A percentile compares a stretch with the other conserved stretches of the same genome.
Evolutionary conservation across 176 grass and related monocot genomes (phyloP).

Genomic region (Rhynchospora pubera): DNA sequence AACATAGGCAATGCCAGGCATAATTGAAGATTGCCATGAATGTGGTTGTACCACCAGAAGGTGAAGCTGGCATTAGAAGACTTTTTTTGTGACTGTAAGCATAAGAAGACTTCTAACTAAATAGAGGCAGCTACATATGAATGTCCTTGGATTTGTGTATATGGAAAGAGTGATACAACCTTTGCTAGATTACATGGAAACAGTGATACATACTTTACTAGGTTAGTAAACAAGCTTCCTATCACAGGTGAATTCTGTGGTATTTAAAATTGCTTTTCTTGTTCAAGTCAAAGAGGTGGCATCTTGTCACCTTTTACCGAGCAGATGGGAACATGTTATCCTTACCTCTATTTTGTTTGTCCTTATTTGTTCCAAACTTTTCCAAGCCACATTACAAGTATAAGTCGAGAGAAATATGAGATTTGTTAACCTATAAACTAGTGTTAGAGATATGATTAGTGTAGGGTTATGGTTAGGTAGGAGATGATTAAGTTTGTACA

Average conservation of each 20-base stretch:
- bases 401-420: neutral
- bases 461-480: too few species aligned
- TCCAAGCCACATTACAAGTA: neutral
- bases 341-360: neutral
- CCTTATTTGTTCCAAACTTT: neutral
- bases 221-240: neutral
- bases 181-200: neutral
- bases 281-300: neutral
- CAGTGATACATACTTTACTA: neutral
- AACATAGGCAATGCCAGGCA: neutral
- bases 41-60: neutral
- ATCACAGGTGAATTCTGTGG: neutral
- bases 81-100: neutral
- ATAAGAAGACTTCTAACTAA: too few species aligned
- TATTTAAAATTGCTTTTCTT: neutral
- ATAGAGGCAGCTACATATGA: neutral
- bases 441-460: too few species aligned
- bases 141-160: neutral
- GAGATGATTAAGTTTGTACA: too few species aligned
- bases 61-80: neutral
- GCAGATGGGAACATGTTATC: too few species aligned
- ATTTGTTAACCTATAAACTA: neutral
- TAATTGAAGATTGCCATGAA: neutral
- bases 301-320: neutral
- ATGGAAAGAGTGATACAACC: neutral